These are phyloP conservation scores for Aspergillus jensenii DNA, from an alignment of 2,329 filamentous ascomycete genomes.

Conservation along the genomic window DNA sequence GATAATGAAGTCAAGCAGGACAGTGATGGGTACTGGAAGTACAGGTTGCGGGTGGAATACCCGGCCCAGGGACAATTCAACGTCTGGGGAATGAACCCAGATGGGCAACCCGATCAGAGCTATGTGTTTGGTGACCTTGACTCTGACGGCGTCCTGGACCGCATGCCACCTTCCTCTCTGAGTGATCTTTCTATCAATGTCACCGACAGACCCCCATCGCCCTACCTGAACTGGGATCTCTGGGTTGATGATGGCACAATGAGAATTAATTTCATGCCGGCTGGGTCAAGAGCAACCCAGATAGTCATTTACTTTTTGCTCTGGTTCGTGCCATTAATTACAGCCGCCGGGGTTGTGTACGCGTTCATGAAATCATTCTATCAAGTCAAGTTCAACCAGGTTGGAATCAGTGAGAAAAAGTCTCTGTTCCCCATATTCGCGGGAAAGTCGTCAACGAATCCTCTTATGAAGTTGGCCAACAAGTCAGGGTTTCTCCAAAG, in stretches of 20 bases:
- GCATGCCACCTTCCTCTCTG: slow-evolving; percentile 60
- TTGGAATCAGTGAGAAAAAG: slow-evolving; percentile 54
- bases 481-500: slow-evolving; percentile 40
- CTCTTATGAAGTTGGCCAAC: slow-evolving; percentile 35
- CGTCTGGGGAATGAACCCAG: slow-evolving; percentile 65
- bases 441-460: slow-evolving; percentile 35
- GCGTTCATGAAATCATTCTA: slow-evolving; percentile 63
- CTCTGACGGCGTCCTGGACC: slow-evolving; percentile 60
- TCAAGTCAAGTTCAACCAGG: slow-evolving; percentile 62
- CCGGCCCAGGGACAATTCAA: slow-evolving; percentile 63
- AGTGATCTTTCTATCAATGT: slow-evolving; percentile 59
- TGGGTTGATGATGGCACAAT: slow-evolving; percentile 56
- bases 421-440: slow-evolving; percentile 38
- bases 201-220: slow-evolving; percentile 54
- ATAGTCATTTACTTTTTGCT: slow-evolving; percentile 57
- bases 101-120: slow-evolving; percentile 61
- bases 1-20: slow-evolving; percentile 53
- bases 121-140: slow-evolving; percentile 63
- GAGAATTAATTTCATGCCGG: slow-evolving; percentile 53
- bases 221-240: slow-evolving; percentile 57
- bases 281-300: slow-evolving; percentile 56
- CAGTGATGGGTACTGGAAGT: slow-evolving; percentile 55
- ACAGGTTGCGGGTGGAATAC: slow-evolving; percentile 64
- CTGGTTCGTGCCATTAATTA: slow-evolving; percentile 53
- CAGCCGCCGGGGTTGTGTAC: slow-evolving; percentile 52